A percentile compares a stretch with the other conserved stretches of the same genome.
These are phyloP conservation scores for Hemisphaericaspora xylanilytica DNA, from an alignment of 1,139 yeast species.

Conservation along the genomic window DNA sequence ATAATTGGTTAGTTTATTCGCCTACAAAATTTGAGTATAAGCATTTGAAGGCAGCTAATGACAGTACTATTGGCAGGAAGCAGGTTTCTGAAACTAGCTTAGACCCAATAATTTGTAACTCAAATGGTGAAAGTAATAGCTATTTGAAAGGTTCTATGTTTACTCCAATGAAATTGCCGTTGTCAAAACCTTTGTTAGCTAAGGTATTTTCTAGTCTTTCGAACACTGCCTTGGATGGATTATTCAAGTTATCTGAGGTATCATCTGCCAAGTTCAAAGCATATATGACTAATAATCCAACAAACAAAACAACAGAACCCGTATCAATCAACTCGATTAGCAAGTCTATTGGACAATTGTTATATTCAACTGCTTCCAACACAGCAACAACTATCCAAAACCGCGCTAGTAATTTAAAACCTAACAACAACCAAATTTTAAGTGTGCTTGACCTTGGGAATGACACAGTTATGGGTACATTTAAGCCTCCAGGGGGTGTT, in stretches of 20 bases:
- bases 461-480: slow-evolving; percentile 46
- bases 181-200: slow-evolving; percentile 43
- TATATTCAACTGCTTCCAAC: slow-evolving; percentile 38
- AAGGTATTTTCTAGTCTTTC: slow-evolving; percentile 50
- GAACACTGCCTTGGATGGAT: slow-evolving; percentile 53
- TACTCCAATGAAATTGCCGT: slow-evolving; percentile 48
- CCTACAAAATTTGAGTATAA: slow-evolving; percentile 39
- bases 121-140: neutral
- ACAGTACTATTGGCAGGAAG: slow-evolving; percentile 7
- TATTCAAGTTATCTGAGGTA: slow-evolving; percentile 48
- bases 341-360: slow-evolving; percentile 30
- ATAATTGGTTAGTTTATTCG: slow-evolving; percentile 51
- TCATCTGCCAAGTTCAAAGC: slow-evolving; percentile 43
- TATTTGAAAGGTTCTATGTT: slow-evolving; percentile 16
- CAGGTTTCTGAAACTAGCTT: slow-evolving; percentile 3
- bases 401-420: slow-evolving; percentile 23
- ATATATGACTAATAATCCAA: slow-evolving; percentile 22
- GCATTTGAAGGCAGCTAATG: slow-evolving; percentile 24
- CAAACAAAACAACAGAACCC: slow-evolving; percentile 7
- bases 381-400: slow-evolving; percentile 31
- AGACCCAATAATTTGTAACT: slow-evolving; percentile 15
- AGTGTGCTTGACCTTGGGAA: slow-evolving; percentile 48
- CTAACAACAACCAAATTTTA: slow-evolving; percentile 34
- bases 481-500: slow-evolving; percentile 62
- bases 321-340: slow-evolving; percentile 30